Evolutionary conservation across 495 filamentous ascomycete species (phyloP).

Genomic region (Xylaria acuta): DNA sequence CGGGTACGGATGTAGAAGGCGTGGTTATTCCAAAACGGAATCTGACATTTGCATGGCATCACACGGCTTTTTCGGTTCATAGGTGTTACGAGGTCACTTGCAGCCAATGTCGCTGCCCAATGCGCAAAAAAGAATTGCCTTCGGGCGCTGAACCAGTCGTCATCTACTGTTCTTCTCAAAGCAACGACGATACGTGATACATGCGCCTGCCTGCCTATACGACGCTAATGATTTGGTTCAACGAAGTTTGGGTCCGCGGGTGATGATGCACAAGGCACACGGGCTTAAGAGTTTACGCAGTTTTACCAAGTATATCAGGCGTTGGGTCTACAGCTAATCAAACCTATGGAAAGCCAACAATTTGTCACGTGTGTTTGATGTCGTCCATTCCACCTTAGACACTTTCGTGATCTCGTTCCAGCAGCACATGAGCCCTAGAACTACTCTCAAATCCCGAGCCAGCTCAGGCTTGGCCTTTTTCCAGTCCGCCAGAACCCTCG

Average conservation of each 20-base stretch:
- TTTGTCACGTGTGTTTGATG: not conserved
- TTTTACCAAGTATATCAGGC: conserved; percentile 1
- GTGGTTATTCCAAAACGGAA: conserved; percentile 47
- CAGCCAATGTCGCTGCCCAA: conserved; percentile 46
- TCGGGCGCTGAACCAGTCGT: conserved; percentile 36
- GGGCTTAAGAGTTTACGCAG: conserved; percentile 2
- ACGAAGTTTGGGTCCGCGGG: not conserved
- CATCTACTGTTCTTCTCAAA: conserved; percentile 6
- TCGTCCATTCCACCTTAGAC: not conserved
- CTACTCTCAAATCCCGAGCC: not conserved
- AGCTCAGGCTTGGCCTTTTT: not conserved
- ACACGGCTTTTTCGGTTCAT: conserved; percentile 49
- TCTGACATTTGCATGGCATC: conserved; percentile 48
- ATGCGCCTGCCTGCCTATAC: conserved; percentile 13
- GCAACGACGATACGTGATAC: conserved; percentile 24
- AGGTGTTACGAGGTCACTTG: conserved; percentile 46
- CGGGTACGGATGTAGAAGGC: conserved; percentile 29
- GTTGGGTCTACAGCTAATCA: conserved; percentile 20
- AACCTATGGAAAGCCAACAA: conserved; percentile 14
- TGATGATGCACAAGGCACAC: not conserved
- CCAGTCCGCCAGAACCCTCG: too few species aligned
- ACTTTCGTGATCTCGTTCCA: not conserved
- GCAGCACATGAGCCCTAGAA: not conserved
- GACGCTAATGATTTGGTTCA: conserved; percentile 21
- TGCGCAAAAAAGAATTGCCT: conserved; percentile 41